Percentiles rank a stretch among this genome's conserved stretches.
phyloP scores from a whole-genome alignment of 306 rosid species.

The Pachyrhizus erosus region DNA sequence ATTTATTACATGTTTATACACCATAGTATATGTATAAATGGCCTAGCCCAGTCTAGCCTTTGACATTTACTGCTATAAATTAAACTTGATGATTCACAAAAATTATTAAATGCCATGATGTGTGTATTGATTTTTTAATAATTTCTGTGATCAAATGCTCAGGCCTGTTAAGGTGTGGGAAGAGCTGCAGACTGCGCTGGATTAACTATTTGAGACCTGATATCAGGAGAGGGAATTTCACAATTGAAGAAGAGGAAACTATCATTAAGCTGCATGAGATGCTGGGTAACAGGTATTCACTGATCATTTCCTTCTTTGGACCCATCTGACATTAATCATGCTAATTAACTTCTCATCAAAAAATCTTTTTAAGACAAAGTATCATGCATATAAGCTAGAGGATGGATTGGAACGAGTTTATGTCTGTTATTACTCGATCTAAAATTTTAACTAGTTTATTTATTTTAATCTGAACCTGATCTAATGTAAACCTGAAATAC shows the following conservation, averaged over 20 bases:
- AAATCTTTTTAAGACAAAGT: not conserved
- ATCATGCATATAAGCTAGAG: conserved; percentile 18
- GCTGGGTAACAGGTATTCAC: conserved; percentile 83
- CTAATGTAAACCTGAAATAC: too few species aligned
- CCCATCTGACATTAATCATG: conserved; percentile 2
- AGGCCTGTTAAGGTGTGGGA: conserved; percentile 94
- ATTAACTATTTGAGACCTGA: conserved; percentile 85
- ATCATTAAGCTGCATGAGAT: conserved; percentile 69
- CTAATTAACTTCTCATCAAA: not conserved
- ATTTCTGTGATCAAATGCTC: not conserved
- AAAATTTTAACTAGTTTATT: too few species aligned
- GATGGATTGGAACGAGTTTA: too few species aligned
- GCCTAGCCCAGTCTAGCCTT: not conserved
- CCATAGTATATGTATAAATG: not conserved
- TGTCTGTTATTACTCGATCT: too few species aligned
- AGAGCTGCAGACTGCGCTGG: conserved; percentile 95
- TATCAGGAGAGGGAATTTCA: conserved; percentile 96
- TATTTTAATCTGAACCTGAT: too few species aligned
- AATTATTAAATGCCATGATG: conserved; percentile 19
- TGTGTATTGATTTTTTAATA: conserved; percentile 7
- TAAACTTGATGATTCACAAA: not conserved
- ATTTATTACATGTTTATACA: not conserved
- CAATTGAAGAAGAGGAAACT: conserved; percentile 75
- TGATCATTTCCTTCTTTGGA: conserved; percentile 13
- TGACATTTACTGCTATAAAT: not conserved